Evolutionary conservation across 352 stramenopile species (phyloP), one percentile per base, ranked within the genome.

Genomic region (Plasmopara viticola): DNA sequence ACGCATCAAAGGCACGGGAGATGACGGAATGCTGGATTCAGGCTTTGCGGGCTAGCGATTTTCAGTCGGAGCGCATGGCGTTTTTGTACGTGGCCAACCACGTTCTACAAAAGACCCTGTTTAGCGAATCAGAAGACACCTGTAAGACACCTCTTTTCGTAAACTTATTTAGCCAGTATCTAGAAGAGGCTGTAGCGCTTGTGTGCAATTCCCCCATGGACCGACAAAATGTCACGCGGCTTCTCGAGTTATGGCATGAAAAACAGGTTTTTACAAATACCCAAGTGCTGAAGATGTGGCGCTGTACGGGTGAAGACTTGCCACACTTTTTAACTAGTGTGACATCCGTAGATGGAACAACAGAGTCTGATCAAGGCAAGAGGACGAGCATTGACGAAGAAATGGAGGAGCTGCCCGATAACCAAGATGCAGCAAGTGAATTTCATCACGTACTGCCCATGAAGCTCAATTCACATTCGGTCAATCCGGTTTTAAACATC

Each of bases 21-120:
- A 86, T 92, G 73, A 70, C 86, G 30, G 64, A 71, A 45, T 68
- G 66, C 42, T 92, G 78, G 82, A 82, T 89, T 37, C 52, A 70
- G 39, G 74, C 68, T 40, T 64, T 92, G 51, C 73, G 79, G 12
- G 60, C 68, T 33, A 87, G 74, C 59, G 82, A 90, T 60, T 82
- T 89, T 54, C 77, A 90, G 60, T 79, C 76, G 14, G 82, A 92
- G 56, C 78, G 82, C 51, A 70, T 92, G 31, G 78, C 82, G 9
- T 92, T 86, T 60, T 68, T 92, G 5, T 92, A 87, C 48, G 82
- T 92, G 45, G 78, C 82, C 51, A 92, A 92, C 52, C 82, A 92
- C 61, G 82, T 92, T 54, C 65, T 92, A 17, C 81, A 84, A 48
- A 92, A 92, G 59, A 79, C 69, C 13, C 51, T 78, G 4, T 75